These are phyloP conservation scores for Termitomyces sp. DNA, from an alignment of 768 basidiomycete species.

Conservation along the genomic window DNA sequence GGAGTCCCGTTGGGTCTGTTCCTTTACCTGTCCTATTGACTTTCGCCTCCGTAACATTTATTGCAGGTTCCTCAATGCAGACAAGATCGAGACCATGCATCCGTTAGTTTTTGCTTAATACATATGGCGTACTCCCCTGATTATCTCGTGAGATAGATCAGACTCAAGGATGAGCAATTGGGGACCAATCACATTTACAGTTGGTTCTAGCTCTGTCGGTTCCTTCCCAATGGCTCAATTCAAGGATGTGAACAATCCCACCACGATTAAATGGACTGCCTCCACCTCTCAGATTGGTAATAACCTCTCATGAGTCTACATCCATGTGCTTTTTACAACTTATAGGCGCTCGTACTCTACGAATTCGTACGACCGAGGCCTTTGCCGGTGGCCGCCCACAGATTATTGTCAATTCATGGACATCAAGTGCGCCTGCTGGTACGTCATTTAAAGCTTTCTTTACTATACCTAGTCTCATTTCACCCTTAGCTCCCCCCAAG, in stretches of 20 bases:
- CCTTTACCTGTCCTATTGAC: neutral
- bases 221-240: conserved; percentile 54
- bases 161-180: conserved; percentile 44
- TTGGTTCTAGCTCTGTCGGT: conserved; percentile 34
- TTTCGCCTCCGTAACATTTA: neutral
- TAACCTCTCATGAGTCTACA: neutral
- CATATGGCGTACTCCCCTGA: neutral
- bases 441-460: conserved; percentile 4
- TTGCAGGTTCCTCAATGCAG: conserved; percentile 43
- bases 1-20: conserved; percentile 37
- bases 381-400: conserved; percentile 47
- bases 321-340: neutral
- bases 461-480: neutral
- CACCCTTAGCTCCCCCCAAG: conserved; percentile 29
- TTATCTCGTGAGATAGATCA: conserved; percentile 20
- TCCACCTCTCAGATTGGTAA: conserved; percentile 40
- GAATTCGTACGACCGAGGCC: conserved; percentile 42
- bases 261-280: conserved; percentile 39
- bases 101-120: conserved; percentile 28
- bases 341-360: conserved; percentile 41
- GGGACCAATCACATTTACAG: conserved; percentile 44
- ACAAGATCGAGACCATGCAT: conserved; percentile 48
- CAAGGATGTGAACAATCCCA: conserved; percentile 41
- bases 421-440: conserved; percentile 38
- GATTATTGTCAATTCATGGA: conserved; percentile 42